Base-by-base conservation (phyloP, 176 grass and related monocot species). In the Juncus inflexus region DNA sequence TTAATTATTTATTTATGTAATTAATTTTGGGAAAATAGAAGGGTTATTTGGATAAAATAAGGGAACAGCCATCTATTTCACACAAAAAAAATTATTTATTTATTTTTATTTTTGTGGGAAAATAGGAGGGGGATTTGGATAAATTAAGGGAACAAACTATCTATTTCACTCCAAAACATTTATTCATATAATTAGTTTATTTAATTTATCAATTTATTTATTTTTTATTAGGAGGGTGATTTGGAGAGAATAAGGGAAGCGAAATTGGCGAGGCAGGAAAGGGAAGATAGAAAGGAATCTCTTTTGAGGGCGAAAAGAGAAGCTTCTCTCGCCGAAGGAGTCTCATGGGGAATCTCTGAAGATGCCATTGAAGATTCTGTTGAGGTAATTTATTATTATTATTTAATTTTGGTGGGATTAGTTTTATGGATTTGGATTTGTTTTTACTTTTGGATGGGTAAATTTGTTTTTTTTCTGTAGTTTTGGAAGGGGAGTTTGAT, bases 311-410 rank as follows among this genome's bases (percentile, higher is more conserved):
- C 94, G 58, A 97, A 75, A 77, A 86, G 56, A 74, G 85, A 97
- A 72, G 85, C 94, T 61, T 82, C 78, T 89, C 86, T 97, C 64
- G 80, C 85, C 15, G 88, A 91, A 57, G 94, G 94, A 63, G 81
- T 97, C 67, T 97, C 94, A 67, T 97, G 94, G 94, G 94, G 94
- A 54, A 84, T 97, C 82, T 40, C 72, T 71, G 94, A 97, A 52
- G 94, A 97, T 86, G 94, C 94, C 47, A 62, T 84, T 45, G 88
- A 97, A 61, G 94, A 97, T 66, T 56, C 76, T 11, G 49, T 56
- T 40, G 85, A 97, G 80, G 94, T 97, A 73, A 37, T 59, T 61
- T 28, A 28, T 28, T 61, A 1, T 70, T 49, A 61, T 7, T 63
- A 72, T 79, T 15, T 62, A 9, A 55, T 3, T 70, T 47, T 13